A percentile compares a stretch with the other conserved stretches of the same genome.
phyloP scores from a whole-genome alignment of 805 yeast genomes.

The Debaryomyces hansenii region DNA sequence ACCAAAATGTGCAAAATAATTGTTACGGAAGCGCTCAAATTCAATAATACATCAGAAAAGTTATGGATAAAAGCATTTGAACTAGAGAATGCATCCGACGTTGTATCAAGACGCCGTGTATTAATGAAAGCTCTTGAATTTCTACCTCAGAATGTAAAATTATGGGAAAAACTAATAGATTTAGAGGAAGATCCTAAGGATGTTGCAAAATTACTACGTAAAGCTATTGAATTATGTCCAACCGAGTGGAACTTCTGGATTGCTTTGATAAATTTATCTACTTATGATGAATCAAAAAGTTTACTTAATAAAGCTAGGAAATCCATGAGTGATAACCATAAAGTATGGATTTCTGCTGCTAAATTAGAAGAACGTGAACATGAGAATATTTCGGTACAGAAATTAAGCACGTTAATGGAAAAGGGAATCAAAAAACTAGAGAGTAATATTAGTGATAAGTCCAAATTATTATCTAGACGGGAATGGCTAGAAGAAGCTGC shows the following conservation, averaged over 20 bases:
- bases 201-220: slow-evolving; percentile 52
- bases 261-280: slow-evolving; percentile 48
- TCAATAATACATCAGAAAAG: slow-evolving; percentile 52
- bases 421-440: slow-evolving; percentile 48
- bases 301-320: slow-evolving; percentile 64
- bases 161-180: slow-evolving; percentile 72
- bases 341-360: slow-evolving; percentile 70
- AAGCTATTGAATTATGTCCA: slow-evolving; percentile 73
- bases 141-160: slow-evolving; percentile 51
- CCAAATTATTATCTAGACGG: slow-evolving; percentile 24
- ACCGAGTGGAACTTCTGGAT: slow-evolving; percentile 66
- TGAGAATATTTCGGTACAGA: slow-evolving; percentile 38
- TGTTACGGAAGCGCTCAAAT: slow-evolving; percentile 63
- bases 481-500: slow-evolving; percentile 62
- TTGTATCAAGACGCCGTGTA: slow-evolving; percentile 51
- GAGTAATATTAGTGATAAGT: slow-evolving; percentile 20
- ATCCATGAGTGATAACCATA: slow-evolving; percentile 43
- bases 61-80: slow-evolving; percentile 76
- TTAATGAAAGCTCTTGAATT: slow-evolving; percentile 71
- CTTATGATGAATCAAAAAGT: slow-evolving; percentile 49
- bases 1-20: slow-evolving; percentile 52
- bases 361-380: slow-evolving; percentile 62
- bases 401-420: slow-evolving; percentile 47
- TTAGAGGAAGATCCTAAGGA: slow-evolving; percentile 55
- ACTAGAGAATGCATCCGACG: slow-evolving; percentile 55